Evolutionary conservation across 78 protist species (phyloP).

Genomic region (Emiliania huxleyi): DNA sequence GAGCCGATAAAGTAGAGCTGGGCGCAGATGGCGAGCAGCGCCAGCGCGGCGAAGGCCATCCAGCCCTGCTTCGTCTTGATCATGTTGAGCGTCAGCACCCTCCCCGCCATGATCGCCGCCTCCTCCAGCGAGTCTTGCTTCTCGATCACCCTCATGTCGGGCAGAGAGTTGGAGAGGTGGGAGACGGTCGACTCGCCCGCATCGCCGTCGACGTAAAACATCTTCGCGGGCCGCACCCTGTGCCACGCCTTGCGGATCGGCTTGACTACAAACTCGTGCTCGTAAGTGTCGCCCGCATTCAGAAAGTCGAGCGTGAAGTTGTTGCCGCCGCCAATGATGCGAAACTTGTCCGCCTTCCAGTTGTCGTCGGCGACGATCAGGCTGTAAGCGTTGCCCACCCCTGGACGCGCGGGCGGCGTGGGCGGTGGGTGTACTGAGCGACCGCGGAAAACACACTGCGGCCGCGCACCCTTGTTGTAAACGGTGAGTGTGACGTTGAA

Average conservation of each 20-base stretch:
- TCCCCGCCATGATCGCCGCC: background rate
- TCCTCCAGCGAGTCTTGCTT: background rate
- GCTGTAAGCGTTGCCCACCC: background rate
- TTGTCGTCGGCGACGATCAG: background rate
- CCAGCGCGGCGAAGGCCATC: background rate
- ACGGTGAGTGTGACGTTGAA: background rate
- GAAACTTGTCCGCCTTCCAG: background rate
- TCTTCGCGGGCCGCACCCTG: background rate
- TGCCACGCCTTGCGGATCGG: conserved; percentile 5
- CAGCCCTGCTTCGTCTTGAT: background rate
- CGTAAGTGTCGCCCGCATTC: background rate
- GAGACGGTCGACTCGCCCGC: background rate
- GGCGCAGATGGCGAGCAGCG: background rate
- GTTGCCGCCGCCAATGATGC: background rate
- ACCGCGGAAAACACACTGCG: too few species aligned
- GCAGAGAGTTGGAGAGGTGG: background rate
- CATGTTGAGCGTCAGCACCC: background rate
- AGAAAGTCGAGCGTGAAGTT: background rate
- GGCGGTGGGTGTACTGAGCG: background rate
- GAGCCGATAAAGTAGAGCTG: background rate
- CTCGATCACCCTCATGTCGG: background rate
- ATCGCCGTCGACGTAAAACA: background rate
- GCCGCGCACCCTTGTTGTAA: background rate
- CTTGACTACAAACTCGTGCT: background rate
- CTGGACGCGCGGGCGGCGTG: background rate